Evolutionary conservation across 495 filamentous ascomycete genomes (phyloP), one percentile per base, ranked within the genome.

Genomic region (Hyphodiscus hymeniophilus): DNA sequence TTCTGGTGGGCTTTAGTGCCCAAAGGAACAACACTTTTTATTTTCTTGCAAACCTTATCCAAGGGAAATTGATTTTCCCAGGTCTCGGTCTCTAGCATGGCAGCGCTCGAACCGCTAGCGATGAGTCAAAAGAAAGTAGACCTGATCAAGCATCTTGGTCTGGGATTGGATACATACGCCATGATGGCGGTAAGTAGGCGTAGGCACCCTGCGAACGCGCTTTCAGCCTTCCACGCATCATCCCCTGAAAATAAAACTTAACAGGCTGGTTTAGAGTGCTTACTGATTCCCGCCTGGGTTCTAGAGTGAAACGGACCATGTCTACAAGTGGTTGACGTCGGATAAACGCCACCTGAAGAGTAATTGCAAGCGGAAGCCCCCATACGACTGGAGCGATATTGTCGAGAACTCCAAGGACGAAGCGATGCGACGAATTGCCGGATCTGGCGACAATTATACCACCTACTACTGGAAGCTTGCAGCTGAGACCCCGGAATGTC

Each of bases 401-500:
- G 21, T 21, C 21, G 55, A 58, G 18, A 52, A 51, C 17, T 40
- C 56, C 7, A 61, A 61, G 38, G 52, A 56, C 40, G 52, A 61
- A 30, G 58, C 58, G n/a, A 56, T 56, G 47, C 16, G 3, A 16
- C 39, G 34, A 5, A 47, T 61, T 28, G 48, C 58, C 8, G 17
- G 44, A 44, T 48, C 49, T 23, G 50, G 46, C 7, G 38, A 56
- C 28, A 8, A 10, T 21, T 26, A 49, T 33, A 61, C 58, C 7
- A 33, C 8, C 15, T 51, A 42, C 18, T 61, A 58, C 36, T 61
- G 58, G 58, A 45, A 42, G 10, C 50, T 61, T 2, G 58, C 47
- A 1, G 40, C 5, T 3, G 17, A 41, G 7, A 38, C 66, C 0
- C 57, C 52, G 18, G 67, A 66, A 41, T 73, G 68, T 8, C 71